These are phyloP conservation scores for Candida pseudoviswanathii DNA, from an alignment of 1,139 yeast genomes.

Conservation along the genomic window DNA sequence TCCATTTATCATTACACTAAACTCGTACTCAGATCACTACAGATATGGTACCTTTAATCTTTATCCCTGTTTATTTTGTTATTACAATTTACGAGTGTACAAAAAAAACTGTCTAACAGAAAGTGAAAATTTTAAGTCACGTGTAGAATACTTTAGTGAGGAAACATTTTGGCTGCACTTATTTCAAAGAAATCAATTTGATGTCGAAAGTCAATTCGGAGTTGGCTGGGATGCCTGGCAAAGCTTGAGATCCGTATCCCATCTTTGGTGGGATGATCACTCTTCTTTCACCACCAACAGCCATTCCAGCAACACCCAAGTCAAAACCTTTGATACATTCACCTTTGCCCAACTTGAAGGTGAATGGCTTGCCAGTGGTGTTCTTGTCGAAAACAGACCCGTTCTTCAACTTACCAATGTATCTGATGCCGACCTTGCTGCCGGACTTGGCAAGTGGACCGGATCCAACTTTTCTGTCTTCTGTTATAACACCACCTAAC, in stretches of 20 bases:
- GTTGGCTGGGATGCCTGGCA: slow-evolving; percentile 98
- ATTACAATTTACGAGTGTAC: not conserved
- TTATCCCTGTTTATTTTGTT: not conserved
- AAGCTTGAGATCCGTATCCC: slow-evolving; percentile 92
- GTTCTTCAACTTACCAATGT: slow-evolving; percentile 95
- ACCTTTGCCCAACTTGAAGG: slow-evolving; percentile 90
- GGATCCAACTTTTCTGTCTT: slow-evolving; percentile 87
- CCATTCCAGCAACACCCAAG: slow-evolving; percentile 97
- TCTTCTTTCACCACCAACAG: slow-evolving; percentile 99
- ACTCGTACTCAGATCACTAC: too few relatives aligned
- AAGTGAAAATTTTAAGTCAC: not conserved
- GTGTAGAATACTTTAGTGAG: not conserved
- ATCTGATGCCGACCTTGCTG: slow-evolving; percentile 92
- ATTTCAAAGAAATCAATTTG: slow-evolving; percentile 88
- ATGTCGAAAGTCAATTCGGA: slow-evolving; percentile 95
- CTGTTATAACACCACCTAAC: slow-evolving; percentile 90
- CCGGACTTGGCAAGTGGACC: slow-evolving; percentile 91
- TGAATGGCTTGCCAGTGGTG: slow-evolving; percentile 95
- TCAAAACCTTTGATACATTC: slow-evolving; percentile 99
- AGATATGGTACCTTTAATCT: too few relatives aligned
- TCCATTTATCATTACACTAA: too few relatives aligned
- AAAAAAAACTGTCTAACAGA: not conserved
- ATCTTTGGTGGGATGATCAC: slow-evolving; percentile 92
- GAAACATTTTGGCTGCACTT: slow-evolving; percentile 18
- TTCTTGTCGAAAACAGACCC: slow-evolving; percentile 97